Evolutionary conservation across 371 early-diverging fungal genomes (phyloP).

Genomic region (Rhizopus sp.): DNA sequence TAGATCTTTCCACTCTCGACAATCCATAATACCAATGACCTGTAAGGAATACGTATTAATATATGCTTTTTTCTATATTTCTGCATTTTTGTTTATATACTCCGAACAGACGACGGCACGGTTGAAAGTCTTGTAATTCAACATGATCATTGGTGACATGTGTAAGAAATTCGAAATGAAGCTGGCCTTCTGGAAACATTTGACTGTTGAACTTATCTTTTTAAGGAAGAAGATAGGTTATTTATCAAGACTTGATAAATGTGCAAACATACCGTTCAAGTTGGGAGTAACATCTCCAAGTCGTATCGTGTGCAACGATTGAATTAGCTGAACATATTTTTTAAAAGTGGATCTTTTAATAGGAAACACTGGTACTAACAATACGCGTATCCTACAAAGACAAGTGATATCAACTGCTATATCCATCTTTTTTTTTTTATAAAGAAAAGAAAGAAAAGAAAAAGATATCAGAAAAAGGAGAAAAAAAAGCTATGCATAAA

Average conservation of each 20-base stretch:
- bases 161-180: constrained; percentile 79
- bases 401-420: constrained; percentile 53
- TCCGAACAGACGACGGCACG: constrained; percentile 76
- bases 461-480: background rate
- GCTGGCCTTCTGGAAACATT: constrained; percentile 67
- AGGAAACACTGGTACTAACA: constrained; percentile 77
- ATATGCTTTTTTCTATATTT: background rate
- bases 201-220: constrained; percentile 31
- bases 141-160: constrained; percentile 62
- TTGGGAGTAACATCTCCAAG: constrained; percentile 66
- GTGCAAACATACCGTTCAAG: constrained; percentile 36
- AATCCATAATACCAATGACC: constrained; percentile 87
- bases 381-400: constrained; percentile 66
- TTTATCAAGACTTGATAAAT: constrained; percentile 5
- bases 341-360: constrained; percentile 68
- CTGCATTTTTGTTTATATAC: constrained; percentile 36
- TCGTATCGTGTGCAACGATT: constrained; percentile 55
- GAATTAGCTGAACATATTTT: constrained; percentile 65
- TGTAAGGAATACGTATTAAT: constrained; percentile 4
- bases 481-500: background rate
- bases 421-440: constrained; percentile 23
- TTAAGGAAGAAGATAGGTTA: background rate
- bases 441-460: background rate
- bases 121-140: constrained; percentile 78
- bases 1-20: constrained; percentile 71